These are phyloP conservation scores for Puccinia brachypodii DNA, from an alignment of 1,284 basidiomycete species.

Conservation along the genomic window DNA sequence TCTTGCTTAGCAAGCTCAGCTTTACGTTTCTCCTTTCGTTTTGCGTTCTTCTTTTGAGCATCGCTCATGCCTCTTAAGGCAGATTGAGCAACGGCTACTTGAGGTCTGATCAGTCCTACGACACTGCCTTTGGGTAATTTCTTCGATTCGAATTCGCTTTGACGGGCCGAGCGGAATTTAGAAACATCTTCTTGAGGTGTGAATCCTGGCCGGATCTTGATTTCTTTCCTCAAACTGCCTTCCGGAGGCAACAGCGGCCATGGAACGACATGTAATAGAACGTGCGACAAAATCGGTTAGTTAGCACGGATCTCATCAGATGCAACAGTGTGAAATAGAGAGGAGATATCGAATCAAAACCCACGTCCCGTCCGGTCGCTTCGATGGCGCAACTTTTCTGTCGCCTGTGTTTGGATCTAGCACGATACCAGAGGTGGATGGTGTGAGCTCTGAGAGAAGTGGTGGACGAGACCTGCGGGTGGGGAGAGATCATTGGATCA, in stretches of 20 bases:
- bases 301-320: conserved; percentile 7
- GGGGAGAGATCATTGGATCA: no score
- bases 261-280: neutral
- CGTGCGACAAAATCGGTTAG: neutral
- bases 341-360: conserved; percentile 57
- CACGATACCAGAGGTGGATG: conserved; percentile 72
- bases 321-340: neutral
- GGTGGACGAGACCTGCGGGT: conserved; percentile 39
- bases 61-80: conserved; percentile 56
- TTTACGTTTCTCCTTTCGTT: conserved; percentile 54
- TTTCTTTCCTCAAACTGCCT: conserved; percentile 76
- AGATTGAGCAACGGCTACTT: conserved; percentile 34
- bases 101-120: conserved; percentile 58
- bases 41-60: conserved; percentile 76
- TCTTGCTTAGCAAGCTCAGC: conserved; percentile 49
- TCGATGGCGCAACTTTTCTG: conserved; percentile 80
- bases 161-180: conserved; percentile 74
- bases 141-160: conserved; percentile 68
- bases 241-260: neutral
- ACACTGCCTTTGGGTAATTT: conserved; percentile 71
- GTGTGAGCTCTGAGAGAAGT: conserved; percentile 23
- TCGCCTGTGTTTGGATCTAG: conserved; percentile 78
- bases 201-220: conserved; percentile 87
- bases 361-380: conserved; percentile 82
- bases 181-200: conserved; percentile 90